Evolutionary conservation across 164 flowering plant species (phyloP), one percentile per base, ranked within the genome.

Genomic region (Umbellularia californica): DNA sequence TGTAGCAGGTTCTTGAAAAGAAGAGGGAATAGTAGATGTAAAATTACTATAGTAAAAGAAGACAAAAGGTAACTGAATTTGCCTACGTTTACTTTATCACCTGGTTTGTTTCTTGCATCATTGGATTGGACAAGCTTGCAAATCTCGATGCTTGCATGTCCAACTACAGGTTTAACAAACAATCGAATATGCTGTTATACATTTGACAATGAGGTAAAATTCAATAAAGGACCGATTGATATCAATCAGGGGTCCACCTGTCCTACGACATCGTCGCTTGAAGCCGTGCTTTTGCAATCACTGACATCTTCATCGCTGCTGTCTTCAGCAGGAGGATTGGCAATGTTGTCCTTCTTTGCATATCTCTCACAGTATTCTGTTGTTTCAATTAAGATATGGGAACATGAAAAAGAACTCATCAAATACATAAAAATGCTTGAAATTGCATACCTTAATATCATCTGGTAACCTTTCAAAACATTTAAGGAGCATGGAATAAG

Each of bases 311-410:
- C 89, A 22, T 85, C 84, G 19, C 85, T 82, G 70, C 86, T 82
- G 50, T 82, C 84, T 67, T 76, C 83, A 22, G 79, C 51, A 12
- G 73, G 69, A 27, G 33, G 17, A 50, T 72, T 76, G 25, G 70
- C 74, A 52, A 78, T 75, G 73, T 84, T 77, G 72, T 79, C 85
- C 75, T 76, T 85, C 82, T 81, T 86, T 23, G 92, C 92, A 68
- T 86, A 86, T 11, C 83, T 80, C 47, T 85, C 86, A 73, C 88
- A 85, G 50, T 87, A 86, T 75, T 89, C 92, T 89, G 85, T 65
- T 15, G 19, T 12, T 66, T 66, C 41, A 15, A 66, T 28, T 30
- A 30, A 30, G 60, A 55, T 20, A 55, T 19, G 17, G 60, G 13
- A 15, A 19, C 60, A 55, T 55, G 20, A 20, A 55, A 20, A 55